Evolutionary conservation across 108 stramenopile genomes (phyloP), one percentile per base, ranked within the genome.

Genomic region (Pseudonitzschia pungens): DNA sequence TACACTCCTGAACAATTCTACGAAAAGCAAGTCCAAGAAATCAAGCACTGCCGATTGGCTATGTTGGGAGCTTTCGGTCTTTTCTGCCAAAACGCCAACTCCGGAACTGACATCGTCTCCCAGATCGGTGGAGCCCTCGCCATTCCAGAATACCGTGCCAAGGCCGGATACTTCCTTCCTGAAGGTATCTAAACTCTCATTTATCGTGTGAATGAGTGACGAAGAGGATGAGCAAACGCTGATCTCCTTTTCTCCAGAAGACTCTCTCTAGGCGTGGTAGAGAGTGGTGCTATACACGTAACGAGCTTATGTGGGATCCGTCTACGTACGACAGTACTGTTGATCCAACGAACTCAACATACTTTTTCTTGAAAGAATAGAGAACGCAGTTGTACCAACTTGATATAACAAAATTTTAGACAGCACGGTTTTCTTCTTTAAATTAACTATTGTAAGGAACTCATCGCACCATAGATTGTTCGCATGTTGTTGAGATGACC

Each of bases 41-140:
- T 97, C 77, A 98, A 98, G 95, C 92, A 98, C 85, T 94, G 96
- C 85, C 96, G 98, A 84, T 89, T 97, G 54, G 98, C 98, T 48
- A 98, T 98, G 98, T 74, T 98, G 76, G 98, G 85, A 67, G 84
- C 86, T 73, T 80, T 95, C 54, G 98, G 97, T 68, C 87, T 98
- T 69, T 81, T 85, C 81, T 81, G 84, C 75, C 96, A 98, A 85
- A 80, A 82, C 53, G 57, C 65, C 60, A 85, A 85, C 79, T 89
- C 93, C 58, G 96, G 95, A 54, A 71, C 73, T 20, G 87, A 83
- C 66, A 83, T 98, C 68, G 76, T 87, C 44, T 76, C 83, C 52
- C 98, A 98, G 83, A 77, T 98, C 41, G 81, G 86, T 70, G 90
- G 86, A 71, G 94, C 91, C 32, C 88, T 98, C 68, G 72, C 77